phyloP scores from a whole-genome alignment of 768 basidiomycete genomes.

The Rhodotorula diobovata region DNA sequence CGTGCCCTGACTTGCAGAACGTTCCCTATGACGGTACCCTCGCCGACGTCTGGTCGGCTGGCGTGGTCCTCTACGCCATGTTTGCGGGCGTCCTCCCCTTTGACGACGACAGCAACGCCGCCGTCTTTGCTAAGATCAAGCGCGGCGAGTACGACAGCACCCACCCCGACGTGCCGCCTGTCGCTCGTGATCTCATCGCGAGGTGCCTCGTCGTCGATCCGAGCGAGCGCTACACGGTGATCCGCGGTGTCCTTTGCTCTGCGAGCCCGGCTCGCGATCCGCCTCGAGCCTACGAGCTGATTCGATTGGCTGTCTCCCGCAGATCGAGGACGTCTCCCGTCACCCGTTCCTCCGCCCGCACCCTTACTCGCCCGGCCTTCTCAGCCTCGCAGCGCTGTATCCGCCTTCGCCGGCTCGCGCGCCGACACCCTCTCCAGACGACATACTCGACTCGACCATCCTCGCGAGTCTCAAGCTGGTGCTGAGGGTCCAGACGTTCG shows the following conservation, averaged over 20 bases:
- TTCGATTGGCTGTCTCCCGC: not conserved
- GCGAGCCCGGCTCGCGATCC: no score
- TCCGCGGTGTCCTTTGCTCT: not conserved
- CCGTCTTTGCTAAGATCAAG: slow-evolving; percentile 76
- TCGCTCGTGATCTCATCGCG: slow-evolving; percentile 69
- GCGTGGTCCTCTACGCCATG: slow-evolving; percentile 86
- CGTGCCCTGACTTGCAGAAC: slow-evolving; percentile 51
- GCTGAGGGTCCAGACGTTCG: not conserved
- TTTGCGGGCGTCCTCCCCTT: slow-evolving; percentile 84
- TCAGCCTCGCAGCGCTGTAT: not conserved
- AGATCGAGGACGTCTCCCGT: slow-evolving; percentile 66
- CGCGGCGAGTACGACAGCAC: slow-evolving; percentile 67
- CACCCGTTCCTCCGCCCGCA: slow-evolving; percentile 66
- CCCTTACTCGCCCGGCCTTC: not conserved
- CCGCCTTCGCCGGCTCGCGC: not conserved
- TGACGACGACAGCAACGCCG: slow-evolving; percentile 75
- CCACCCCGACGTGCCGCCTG: slow-evolving; percentile 63
- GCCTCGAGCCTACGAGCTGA: no score
- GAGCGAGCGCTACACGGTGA: slow-evolving; percentile 65
- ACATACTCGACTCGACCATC: not conserved
- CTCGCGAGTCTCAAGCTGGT: slow-evolving; percentile 5
- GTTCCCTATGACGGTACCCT: slow-evolving; percentile 74
- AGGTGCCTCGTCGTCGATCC: slow-evolving; percentile 77
- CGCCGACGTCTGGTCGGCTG: slow-evolving; percentile 97
- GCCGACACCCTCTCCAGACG: not conserved